These are phyloP conservation scores for Hippophae tibetana DNA, from an alignment of 306 rosid genomes.

Conservation along the genomic window DNA sequence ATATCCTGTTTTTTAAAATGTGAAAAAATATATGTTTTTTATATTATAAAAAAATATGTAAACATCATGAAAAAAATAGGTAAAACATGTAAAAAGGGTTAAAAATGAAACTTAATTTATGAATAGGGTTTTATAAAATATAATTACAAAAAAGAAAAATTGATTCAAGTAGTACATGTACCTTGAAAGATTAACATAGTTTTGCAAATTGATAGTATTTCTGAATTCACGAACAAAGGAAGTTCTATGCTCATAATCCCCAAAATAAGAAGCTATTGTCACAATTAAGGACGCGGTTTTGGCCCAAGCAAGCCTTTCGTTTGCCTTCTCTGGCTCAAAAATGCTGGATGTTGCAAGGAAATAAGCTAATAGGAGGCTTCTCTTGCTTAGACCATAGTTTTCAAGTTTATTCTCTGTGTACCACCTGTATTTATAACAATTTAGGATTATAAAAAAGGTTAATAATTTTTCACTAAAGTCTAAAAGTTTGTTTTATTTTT, in stretches of 20 bases:
- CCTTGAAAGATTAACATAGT: conserved; percentile 24
- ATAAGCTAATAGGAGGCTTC: conserved; percentile 47
- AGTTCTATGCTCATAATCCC: conserved; percentile 27
- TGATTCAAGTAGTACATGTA: neutral
- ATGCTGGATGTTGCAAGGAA: conserved; percentile 64
- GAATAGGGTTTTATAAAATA: neutral
- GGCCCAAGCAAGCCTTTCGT: conserved; percentile 72
- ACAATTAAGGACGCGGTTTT: conserved; percentile 45
- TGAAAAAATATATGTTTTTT: too few relatives aligned
- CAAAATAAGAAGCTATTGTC: conserved; percentile 37
- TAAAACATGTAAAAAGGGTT: too few relatives aligned
- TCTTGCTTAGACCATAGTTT: conserved; percentile 56
- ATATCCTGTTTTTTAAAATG: too few relatives aligned
- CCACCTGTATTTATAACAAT: conserved; percentile 43
- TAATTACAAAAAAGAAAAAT: neutral
- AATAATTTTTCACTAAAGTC: neutral
- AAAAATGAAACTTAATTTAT: neutral
- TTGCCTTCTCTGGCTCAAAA: conserved; percentile 62
- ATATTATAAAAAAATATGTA: too few relatives aligned
- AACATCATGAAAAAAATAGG: too few relatives aligned
- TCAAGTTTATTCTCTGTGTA: conserved; percentile 47
- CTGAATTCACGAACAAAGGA: conserved; percentile 40
- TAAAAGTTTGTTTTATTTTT: too few relatives aligned
- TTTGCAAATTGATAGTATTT: conserved; percentile 8
- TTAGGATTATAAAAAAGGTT: neutral